Percentiles rank a stretch among this genome's conserved stretches.
Evolutionary conservation across 108 stramenopile species (phyloP).

Genomic region (Skeletonema menzelii): DNA sequence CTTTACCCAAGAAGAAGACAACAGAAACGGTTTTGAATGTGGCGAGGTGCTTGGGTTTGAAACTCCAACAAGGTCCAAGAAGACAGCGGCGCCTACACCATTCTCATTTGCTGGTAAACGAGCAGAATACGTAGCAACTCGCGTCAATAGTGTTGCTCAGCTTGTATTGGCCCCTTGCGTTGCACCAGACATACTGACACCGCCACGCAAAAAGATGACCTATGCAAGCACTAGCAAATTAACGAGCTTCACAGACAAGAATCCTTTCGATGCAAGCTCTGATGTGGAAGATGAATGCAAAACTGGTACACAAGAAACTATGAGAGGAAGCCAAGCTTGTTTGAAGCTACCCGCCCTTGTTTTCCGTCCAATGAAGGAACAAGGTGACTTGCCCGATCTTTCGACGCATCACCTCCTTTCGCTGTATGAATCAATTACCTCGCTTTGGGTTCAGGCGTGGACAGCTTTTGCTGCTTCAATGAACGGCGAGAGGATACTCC

Average conservation of each 20-base stretch:
- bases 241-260: constrained; percentile 7
- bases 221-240: background rate
- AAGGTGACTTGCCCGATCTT: background rate
- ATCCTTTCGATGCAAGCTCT: constrained; percentile 49
- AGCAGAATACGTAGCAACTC: constrained; percentile 60
- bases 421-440: constrained; percentile 36
- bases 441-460: constrained; percentile 52
- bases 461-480: constrained; percentile 34
- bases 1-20: background rate
- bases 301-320: constrained; percentile 5
- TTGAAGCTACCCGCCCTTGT: constrained; percentile 18
- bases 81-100: constrained; percentile 18
- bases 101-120: constrained; percentile 47
- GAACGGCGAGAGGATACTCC: constrained; percentile 10
- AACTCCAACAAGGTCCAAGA: constrained; percentile 10
- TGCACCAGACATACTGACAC: constrained; percentile 52
- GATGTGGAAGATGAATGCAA: constrained; percentile 65
- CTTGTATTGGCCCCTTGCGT: constrained; percentile 86
- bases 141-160: constrained; percentile 72
- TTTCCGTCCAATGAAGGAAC: constrained; percentile 27
- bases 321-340: constrained; percentile 43
- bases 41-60: background rate
- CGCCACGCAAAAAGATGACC: background rate
- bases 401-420: constrained; percentile 11
- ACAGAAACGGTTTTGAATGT: background rate